Base-by-base conservation (phyloP, 164 flowering plant genomes). In the Berberis vulgaris region DNA sequence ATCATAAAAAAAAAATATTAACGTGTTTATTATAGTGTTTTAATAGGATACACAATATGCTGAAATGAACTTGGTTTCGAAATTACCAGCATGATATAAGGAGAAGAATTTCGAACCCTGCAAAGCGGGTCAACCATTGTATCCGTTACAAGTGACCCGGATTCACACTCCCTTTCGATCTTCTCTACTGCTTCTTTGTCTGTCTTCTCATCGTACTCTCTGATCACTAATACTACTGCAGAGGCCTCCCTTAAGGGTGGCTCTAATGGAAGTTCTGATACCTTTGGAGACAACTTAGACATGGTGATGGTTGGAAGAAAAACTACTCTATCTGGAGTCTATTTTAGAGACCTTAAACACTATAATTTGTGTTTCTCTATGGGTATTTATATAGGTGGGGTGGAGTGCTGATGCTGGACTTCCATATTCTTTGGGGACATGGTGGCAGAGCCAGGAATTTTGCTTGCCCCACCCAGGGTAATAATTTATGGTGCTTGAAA, bases 91-190 rank as follows among this genome's bases (percentile, higher is more conserved):
- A 87, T 84, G 65, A 82, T 49, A 53, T 79, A 80, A 1, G 76
- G 46, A 3, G 84, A 76, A 50, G 76, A 79, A 13, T 80, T 81
- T 5, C 89, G 85, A 47, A 87, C 61, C 2, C 96, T 79, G 54
- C 73, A 69, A 58, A 83, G 49, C 3, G 96, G 91, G 67, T 86
- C 96, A 4, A 89, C 96, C 84, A 86, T 70, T 67, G 75, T 80
- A 69, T 86, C 83, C n/a, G 87, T 80, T 70, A 74, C 69, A 42
- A 89, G 74, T 0, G 84, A 76, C 41, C 86, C 89, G 11, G 77
- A 61, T 45, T 89, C 91, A 45, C 93, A 86, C 45, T 50, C 63
- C 56, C 64, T 73, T 76, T 89, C 96, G 65, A 89, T 45, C 65
- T 79, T 79, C 68, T 83, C 91, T 65, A 85, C 89, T 2, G 67